Evolutionary conservation across 108 stramenopile genomes (phyloP).

Genomic region (Skeletonema menzelii): DNA sequence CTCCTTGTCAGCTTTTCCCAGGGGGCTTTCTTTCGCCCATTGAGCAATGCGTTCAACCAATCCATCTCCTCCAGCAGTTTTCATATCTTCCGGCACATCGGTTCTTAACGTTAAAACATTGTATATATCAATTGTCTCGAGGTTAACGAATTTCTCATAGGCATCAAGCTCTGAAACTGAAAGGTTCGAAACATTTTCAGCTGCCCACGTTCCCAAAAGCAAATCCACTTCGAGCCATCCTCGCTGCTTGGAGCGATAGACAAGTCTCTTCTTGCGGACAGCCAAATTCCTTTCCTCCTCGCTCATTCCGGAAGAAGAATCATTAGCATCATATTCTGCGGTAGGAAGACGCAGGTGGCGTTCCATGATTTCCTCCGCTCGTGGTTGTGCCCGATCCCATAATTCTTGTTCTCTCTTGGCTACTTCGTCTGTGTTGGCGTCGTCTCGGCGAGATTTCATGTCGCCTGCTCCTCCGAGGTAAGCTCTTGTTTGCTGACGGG

Average conservation of each 20-base stretch:
- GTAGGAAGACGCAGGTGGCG: constrained; percentile 65
- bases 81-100: constrained; percentile 78
- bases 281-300: constrained; percentile 56
- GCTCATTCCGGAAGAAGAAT: background rate
- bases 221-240: constrained; percentile 99
- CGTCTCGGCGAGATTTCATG: constrained; percentile 41
- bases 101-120: constrained; percentile 91
- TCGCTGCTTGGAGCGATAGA: constrained; percentile 97
- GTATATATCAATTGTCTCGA: constrained; percentile 99
- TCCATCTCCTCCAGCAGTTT: constrained; percentile 32
- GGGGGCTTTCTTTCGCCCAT: constrained; percentile 80
- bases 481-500: constrained; percentile 22
- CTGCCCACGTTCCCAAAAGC: constrained; percentile 97
- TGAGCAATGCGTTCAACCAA: constrained; percentile 81
- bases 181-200: constrained; percentile 82
- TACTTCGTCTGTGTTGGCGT: constrained; percentile 17
- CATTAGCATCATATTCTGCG: constrained; percentile 11
- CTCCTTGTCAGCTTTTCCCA: constrained; percentile 84
- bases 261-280: constrained; percentile 86
- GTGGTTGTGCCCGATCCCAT: constrained; percentile 65
- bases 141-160: constrained; percentile 95
- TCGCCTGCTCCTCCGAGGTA: constrained; percentile 83
- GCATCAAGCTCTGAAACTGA: constrained; percentile 80
- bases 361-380: constrained; percentile 65
- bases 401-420: constrained; percentile 62